These are phyloP conservation scores for Naganishia kalamii DNA, from an alignment of 768 basidiomycete species.

Conservation along the genomic window DNA sequence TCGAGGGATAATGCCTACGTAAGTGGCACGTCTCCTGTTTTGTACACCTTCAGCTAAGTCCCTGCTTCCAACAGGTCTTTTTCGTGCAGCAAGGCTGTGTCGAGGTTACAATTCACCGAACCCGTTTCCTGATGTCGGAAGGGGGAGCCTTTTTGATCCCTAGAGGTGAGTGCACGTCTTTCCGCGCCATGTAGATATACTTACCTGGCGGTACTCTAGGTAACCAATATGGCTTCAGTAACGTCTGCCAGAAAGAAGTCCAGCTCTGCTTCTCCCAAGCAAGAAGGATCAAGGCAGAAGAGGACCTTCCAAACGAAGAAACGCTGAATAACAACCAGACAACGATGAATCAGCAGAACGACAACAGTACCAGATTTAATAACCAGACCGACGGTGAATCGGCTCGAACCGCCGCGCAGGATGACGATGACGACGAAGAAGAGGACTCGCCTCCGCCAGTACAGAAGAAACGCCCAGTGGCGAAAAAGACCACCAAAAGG, in stretches of 20 bases:
- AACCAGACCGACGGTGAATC: neutral
- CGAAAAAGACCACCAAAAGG: neutral
- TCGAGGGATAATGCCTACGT: constrained; percentile 93
- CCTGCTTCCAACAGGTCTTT: constrained; percentile 54
- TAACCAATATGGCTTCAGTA: constrained; percentile 84
- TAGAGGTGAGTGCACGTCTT: constrained; percentile 57
- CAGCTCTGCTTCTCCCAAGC: constrained; percentile 90
- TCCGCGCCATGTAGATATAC: too few relatives aligned
- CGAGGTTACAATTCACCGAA: constrained; percentile 73
- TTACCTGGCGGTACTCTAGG: constrained; percentile 51
- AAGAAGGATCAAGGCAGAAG: constrained; percentile 45
- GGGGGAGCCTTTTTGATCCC: constrained; percentile 88
- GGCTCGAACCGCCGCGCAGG: constrained; percentile 2
- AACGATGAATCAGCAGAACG: neutral
- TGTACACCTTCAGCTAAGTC: neutral
- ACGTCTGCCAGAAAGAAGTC: constrained; percentile 60
- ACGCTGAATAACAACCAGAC: constrained; percentile 14
- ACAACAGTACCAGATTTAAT: neutral
- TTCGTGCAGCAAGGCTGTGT: constrained; percentile 84
- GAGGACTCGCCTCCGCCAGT: constrained; percentile 5
- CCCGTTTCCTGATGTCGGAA: constrained; percentile 66
- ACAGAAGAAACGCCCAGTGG: constrained; percentile 3
- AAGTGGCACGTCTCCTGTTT: constrained; percentile 41
- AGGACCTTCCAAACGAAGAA: constrained; percentile 22
- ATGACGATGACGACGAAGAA: neutral